phyloP scores from a whole-genome alignment of 768 basidiomycete species.

The Boletus subparvulus region DNA sequence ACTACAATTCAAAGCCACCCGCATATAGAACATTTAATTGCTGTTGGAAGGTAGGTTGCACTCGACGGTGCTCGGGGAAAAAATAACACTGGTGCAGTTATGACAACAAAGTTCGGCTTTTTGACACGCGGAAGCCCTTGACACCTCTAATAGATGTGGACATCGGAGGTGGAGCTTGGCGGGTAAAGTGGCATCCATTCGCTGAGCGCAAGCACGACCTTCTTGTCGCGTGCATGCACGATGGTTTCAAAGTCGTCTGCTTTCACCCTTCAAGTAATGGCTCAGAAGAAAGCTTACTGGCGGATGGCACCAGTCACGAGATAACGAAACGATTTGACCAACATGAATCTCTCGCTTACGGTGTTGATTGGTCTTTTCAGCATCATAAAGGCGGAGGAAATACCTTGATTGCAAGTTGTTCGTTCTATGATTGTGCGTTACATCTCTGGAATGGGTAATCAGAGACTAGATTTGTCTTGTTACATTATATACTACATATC shows the following conservation, averaged over 20 bases:
- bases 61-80: not conserved
- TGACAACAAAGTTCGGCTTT: constrained; percentile 74
- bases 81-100: constrained; percentile 54
- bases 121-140: constrained; percentile 72
- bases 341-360: constrained; percentile 87
- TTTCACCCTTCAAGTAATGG: constrained; percentile 13
- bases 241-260: constrained; percentile 82
- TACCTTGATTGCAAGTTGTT: constrained; percentile 80
- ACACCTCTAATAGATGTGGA: constrained; percentile 56
- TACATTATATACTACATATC: not conserved
- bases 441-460: constrained; percentile 73
- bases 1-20: constrained; percentile 89
- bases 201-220: constrained; percentile 65
- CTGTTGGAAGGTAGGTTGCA: constrained; percentile 78
- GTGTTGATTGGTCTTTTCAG: constrained; percentile 81
- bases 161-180: constrained; percentile 93
- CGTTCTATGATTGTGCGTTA: constrained; percentile 91
- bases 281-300: not conserved
- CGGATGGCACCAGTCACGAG: constrained; percentile 29
- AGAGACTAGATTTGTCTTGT: not conserved
- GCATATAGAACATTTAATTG: constrained; percentile 73
- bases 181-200: constrained; percentile 93
- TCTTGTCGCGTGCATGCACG: constrained; percentile 96
- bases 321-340: constrained; percentile 63
- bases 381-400: constrained; percentile 25